phyloP scores from a whole-genome alignment of 78 protist genomes.

The Dictyostelium brefeldianum region DNA sequence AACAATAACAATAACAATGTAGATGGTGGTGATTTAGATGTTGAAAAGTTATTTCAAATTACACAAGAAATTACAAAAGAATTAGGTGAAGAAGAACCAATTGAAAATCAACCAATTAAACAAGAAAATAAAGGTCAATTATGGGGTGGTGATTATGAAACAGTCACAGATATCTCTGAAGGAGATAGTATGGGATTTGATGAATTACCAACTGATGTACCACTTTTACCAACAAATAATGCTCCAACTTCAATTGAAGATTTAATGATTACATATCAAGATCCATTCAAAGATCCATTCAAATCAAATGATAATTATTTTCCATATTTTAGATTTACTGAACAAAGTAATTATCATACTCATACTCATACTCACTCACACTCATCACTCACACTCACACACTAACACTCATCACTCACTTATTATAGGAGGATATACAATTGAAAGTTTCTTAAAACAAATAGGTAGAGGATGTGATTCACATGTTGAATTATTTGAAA shows the following conservation, averaged over 20 bases:
- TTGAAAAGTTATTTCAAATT: not conserved
- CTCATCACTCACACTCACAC: no score
- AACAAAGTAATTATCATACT: constrained; percentile 48
- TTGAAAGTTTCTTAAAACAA: constrained; percentile 55
- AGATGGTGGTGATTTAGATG: not conserved
- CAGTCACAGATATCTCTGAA: not conserved
- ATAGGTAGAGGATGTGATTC: constrained; percentile 69
- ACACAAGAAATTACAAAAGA: constrained; percentile 24
- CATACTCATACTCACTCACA: not conserved
- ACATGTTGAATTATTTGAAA: constrained; percentile 44
- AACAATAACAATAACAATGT: not conserved
- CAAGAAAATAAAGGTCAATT: not conserved
- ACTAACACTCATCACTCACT: not conserved
- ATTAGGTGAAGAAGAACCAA: not conserved
- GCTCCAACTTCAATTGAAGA: constrained; percentile 29
- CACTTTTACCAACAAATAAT: constrained; percentile 15
- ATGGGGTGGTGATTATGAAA: not conserved
- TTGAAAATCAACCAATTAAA: not conserved
- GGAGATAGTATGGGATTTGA: not conserved
- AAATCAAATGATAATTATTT: not conserved
- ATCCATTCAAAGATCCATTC: not conserved
- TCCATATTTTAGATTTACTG: constrained; percentile 64
- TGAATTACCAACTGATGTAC: not conserved
- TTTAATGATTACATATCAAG: constrained; percentile 30
- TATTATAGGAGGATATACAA: constrained; percentile 55